phyloP scores from a whole-genome alignment of 129 eudicot genomes.

The carrot (Daucus carota) region DH1_v3.0 NC_030382.2:11771501-11772000 shows the following conservation, averaged over 20 bases:
- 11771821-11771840: background rate
- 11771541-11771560: background rate
- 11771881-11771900: background rate
- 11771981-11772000: background rate
- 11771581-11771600: background rate
- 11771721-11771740: slow-evolving; percentile 99
- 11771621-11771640: background rate
- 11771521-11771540: background rate
- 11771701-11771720: slow-evolving; percentile 95
- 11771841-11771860: background rate
- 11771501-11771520: background rate
- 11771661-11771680: slow-evolving; percentile 97
- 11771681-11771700: slow-evolving; percentile 93
- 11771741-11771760: slow-evolving; percentile 98
- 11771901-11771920: background rate
- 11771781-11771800: slow-evolving; percentile 90
- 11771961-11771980: background rate
- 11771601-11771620: background rate
- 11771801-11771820: slow-evolving; percentile 39
- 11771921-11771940: background rate
- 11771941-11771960: background rate
- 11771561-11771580: background rate
- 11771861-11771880: background rate
- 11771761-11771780: slow-evolving; percentile 98
- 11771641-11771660: slow-evolving; percentile 13